Evolutionary conservation across 306 rosid species (phyloP).

Genomic region (Casuarina glauca): DNA sequence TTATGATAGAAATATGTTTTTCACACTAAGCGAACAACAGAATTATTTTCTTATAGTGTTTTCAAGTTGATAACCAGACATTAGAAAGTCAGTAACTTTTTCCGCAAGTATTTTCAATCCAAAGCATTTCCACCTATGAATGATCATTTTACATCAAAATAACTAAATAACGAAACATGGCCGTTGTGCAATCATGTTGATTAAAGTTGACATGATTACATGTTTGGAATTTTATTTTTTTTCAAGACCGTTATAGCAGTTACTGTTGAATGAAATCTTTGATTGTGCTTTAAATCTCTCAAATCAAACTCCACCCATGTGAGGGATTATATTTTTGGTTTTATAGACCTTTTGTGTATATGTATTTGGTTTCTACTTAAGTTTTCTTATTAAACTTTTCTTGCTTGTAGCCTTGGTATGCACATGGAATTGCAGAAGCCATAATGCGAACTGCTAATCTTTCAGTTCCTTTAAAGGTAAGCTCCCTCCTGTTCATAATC

Average conservation of each 20-base stretch:
- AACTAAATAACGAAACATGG: too few relatives aligned
- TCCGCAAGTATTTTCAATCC: too few relatives aligned
- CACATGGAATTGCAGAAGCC: conserved; percentile 96
- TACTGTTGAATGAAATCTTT: not conserved
- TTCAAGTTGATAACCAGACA: too few relatives aligned
- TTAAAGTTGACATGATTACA: not conserved
- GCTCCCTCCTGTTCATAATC: conserved; percentile 28
- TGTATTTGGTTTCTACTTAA: conserved; percentile 13
- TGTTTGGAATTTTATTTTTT: not conserved
- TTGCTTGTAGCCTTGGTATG: conserved; percentile 89
- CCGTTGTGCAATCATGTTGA: not conserved
- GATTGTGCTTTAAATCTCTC: not conserved
- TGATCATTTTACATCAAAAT: too few relatives aligned
- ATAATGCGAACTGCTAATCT: conserved; percentile 96
- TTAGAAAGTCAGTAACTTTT: too few relatives aligned
- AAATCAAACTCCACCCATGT: not conserved
- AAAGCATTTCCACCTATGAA: too few relatives aligned
- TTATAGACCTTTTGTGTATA: not conserved
- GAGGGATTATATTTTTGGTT: not conserved
- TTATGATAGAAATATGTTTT: too few relatives aligned
- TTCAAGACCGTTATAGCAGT: not conserved
- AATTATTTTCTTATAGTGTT: too few relatives aligned
- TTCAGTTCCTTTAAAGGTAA: conserved; percentile 92
- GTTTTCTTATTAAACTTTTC: conserved; percentile 15
- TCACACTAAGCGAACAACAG: too few relatives aligned